Base-by-base conservation (phyloP, 2,329 filamentous ascomycete species). In the Piedraia hortae region DNA sequence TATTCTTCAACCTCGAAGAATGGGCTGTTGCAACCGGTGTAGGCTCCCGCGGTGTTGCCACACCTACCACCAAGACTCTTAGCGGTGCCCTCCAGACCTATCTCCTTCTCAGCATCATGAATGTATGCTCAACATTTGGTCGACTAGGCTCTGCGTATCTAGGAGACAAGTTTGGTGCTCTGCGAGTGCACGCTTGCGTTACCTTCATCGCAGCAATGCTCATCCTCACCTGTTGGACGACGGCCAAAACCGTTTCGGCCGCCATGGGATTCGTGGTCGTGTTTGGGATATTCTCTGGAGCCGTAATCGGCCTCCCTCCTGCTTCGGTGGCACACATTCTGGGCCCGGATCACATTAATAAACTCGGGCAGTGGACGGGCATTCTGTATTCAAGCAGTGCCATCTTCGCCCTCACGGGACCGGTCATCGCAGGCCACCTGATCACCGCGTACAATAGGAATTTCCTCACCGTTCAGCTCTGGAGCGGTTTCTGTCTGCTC, bases 1-100 rank as follows among this genome's bases (percentile, higher is more conserved):
- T 57, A 10, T 55, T 56, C 38, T 56, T 56, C 42, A 55, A 54
- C 27, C 44, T 57, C 14, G 51, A 56, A 33, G 53, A 56, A 38
- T 56, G 53, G 53, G 52, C 53, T 10, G 42, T 49, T 9, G 32
- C 39, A 6, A 35, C 34, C 12, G 48, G 49, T 5, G 44, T 50
- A 18, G 51, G 49, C 10, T 44, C 37, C 22, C 29, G 31, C 6
- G 37, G 42, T 7, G 6, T 7, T 6, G 10, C 4, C 6, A n/a
- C 10, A 4, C 25, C 21, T 6, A 5, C 5, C 10, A 24, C 26
- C 9, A 24, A 24, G 6, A 30, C 31, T n/a, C 32, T 26, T 2
- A 16, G 38, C 20, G 34, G 38, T 14, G 40, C 44, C 10, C 38
- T 56, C 12, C 42, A 46, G 23, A 54, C 52, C 1, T 54, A 51